phyloP scores from a whole-genome alignment of 441 rosid species.

The Sinapis alba region DNA sequence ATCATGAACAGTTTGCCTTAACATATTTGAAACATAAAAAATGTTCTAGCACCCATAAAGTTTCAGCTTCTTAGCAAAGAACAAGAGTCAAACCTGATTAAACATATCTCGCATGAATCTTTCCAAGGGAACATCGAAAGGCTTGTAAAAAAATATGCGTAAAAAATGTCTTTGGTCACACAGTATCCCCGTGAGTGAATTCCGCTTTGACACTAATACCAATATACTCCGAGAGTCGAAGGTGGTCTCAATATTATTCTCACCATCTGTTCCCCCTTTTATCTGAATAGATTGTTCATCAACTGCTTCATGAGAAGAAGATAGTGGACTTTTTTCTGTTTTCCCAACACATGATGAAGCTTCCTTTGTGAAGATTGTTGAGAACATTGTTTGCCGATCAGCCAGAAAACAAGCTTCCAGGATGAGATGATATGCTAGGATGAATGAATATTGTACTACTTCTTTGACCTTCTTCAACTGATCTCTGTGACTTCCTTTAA shows the following conservation, averaged over 20 bases:
- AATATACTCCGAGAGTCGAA: constrained; percentile 77
- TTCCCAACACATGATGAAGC: constrained; percentile 36
- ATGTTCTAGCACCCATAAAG: not conserved
- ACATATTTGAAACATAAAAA: constrained; percentile 15
- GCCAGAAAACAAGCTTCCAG: constrained; percentile 90
- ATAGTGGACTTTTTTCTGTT: constrained; percentile 33
- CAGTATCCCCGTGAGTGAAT: constrained; percentile 61
- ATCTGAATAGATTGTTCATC: too few relatives aligned
- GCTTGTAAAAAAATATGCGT: constrained; percentile 84
- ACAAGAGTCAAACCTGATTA: constrained; percentile 62
- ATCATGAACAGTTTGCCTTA: constrained; percentile 35
- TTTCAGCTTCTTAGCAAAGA: constrained; percentile 22
- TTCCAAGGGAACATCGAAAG: constrained; percentile 88
- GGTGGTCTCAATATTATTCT: constrained; percentile 50
- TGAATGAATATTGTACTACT: constrained; percentile 71
- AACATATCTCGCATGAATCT: constrained; percentile 85
- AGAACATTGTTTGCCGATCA: constrained; percentile 83
- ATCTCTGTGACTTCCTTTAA: constrained; percentile 82
- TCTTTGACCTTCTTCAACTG: constrained; percentile 85
- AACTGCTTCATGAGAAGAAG: constrained; percentile 35
- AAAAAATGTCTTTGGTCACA: constrained; percentile 96
- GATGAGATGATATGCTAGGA: constrained; percentile 78
- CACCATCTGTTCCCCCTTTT: too few relatives aligned
- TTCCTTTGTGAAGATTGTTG: constrained; percentile 57
- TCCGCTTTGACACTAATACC: constrained; percentile 86